phyloP scores from a whole-genome alignment of 2,329 filamentous ascomycete genomes.

The Nectriaceae sp. region DNA sequence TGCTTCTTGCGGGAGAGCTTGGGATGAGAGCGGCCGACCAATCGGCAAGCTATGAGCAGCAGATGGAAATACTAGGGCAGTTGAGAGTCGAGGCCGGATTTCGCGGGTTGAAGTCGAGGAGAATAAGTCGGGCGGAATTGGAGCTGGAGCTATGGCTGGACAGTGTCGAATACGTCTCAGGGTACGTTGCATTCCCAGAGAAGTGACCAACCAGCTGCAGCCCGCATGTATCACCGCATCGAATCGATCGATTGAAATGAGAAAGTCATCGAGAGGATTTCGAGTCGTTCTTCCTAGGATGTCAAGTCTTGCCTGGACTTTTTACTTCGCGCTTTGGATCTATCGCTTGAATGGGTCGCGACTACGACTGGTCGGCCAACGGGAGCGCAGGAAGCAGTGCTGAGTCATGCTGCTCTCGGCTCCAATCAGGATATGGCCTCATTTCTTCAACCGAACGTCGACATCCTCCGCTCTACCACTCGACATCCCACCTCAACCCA shows the following conservation, averaged over 20 bases:
- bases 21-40: constrained; percentile 9
- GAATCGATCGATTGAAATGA: constrained; percentile 1
- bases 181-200: constrained; percentile 33
- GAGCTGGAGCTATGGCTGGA: constrained; percentile 17
- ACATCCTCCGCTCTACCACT: constrained; percentile 30
- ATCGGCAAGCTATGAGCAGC: constrained; percentile 4
- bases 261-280: constrained; percentile 9
- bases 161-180: constrained; percentile 19
- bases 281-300: not conserved
- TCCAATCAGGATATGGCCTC: constrained; percentile 42
- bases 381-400: constrained; percentile 23
- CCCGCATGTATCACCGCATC: constrained; percentile 26
- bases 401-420: constrained; percentile 37
- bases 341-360: constrained; percentile 3
- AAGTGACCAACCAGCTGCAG: constrained; percentile 19
- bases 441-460: constrained; percentile 36
- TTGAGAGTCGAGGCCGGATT: constrained; percentile 7
- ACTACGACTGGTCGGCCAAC: constrained; percentile 26
- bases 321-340: constrained; percentile 12
- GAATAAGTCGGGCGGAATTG: constrained; percentile 9
- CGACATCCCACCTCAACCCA: constrained; percentile 26
- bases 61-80: constrained; percentile 19
- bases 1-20: constrained; percentile 4
- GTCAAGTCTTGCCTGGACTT: constrained; percentile 3
- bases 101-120: constrained; percentile 6